Percentiles rank a stretch among this genome's conserved stretches.
Evolutionary conservation across 805 yeast genomes (phyloP).

Genomic region (Blastobotrys robertii): DNA sequence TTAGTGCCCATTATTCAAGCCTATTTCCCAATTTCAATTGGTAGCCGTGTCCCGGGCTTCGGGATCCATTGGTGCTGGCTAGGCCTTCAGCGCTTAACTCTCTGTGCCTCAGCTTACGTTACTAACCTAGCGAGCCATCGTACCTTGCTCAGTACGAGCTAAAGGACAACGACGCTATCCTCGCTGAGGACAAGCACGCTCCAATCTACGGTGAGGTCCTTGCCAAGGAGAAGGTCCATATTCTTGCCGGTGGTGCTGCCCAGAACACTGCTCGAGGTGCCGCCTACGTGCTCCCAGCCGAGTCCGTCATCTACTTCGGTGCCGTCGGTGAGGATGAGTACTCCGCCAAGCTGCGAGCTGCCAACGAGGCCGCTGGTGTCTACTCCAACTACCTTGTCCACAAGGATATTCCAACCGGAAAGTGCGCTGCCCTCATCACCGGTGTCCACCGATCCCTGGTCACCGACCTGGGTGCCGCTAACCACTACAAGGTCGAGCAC

Average conservation of each 20-base stretch:
- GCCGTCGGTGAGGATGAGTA: conserved; percentile 91
- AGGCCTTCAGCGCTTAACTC: no score
- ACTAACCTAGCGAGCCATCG: conserved; percentile 25
- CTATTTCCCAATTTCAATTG: no score
- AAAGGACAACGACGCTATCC: conserved; percentile 89
- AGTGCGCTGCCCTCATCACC: conserved; percentile 91
- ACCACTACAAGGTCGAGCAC: conserved; percentile 86
- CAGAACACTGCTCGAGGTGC: conserved; percentile 99
- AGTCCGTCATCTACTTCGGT: conserved; percentile 88
- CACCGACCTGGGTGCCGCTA: conserved; percentile 96
- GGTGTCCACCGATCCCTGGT: conserved; percentile 86
- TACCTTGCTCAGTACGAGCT: conserved; percentile 73
- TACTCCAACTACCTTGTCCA: conserved; percentile 77
- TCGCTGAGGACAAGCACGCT: conserved; percentile 73
- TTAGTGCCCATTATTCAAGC: no score
- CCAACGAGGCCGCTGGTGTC: conserved; percentile 84
- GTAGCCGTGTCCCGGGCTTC: no score
- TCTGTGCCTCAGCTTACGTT: no score
- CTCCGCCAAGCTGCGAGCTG: conserved; percentile 68
- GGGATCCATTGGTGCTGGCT: no score
- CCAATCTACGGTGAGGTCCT: conserved; percentile 79
- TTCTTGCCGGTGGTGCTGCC: conserved; percentile 98
- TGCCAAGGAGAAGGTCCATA: conserved; percentile 44
- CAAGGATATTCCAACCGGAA: conserved; percentile 72
- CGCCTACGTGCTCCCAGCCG: conserved; percentile 73